Percentiles rank a stretch among this genome's conserved stretches.
Conservation (phyloP, 1,284 basidiomycete genomes). For the Volvariella volvacea region DNA sequence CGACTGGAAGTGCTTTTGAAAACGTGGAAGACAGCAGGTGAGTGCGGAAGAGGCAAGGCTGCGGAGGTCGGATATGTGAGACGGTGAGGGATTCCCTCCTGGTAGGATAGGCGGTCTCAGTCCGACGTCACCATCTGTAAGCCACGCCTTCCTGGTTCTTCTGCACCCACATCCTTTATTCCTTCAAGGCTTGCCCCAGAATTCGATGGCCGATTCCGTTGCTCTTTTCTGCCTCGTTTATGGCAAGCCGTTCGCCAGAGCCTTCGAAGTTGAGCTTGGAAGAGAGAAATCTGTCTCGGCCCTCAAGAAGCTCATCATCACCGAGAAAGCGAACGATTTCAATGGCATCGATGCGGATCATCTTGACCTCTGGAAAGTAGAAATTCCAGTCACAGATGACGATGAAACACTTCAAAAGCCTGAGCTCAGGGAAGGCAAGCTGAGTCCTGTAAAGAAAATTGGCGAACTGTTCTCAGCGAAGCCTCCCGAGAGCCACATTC, state of each 20-base stretch:
- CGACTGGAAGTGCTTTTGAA: too few relatives aligned
- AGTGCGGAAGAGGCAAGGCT: too few relatives aligned
- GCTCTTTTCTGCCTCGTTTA: neutral
- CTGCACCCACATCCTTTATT: too few relatives aligned
- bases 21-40: too few relatives aligned
- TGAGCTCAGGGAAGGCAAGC: neutral
- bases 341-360: neutral
- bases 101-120: too few relatives aligned
- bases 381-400: neutral
- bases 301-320: neutral
- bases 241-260: neutral
- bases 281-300: neutral
- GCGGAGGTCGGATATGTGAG: too few relatives aligned
- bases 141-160: too few relatives aligned
- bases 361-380: neutral
- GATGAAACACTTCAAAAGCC: neutral
- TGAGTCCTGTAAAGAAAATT: neutral
- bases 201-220: neutral
- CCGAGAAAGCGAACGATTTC: neutral
- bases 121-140: too few relatives aligned
- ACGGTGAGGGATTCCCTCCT: too few relatives aligned
- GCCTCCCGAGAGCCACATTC: neutral
- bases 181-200: too few relatives aligned
- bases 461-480: neutral
- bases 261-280: too few relatives aligned